Percentiles rank a stretch among this genome's conserved stretches.
These are phyloP conservation scores for Ceratobasidium sp. DNA, from an alignment of 1,284 basidiomycete genomes.

Conservation along the genomic window DNA sequence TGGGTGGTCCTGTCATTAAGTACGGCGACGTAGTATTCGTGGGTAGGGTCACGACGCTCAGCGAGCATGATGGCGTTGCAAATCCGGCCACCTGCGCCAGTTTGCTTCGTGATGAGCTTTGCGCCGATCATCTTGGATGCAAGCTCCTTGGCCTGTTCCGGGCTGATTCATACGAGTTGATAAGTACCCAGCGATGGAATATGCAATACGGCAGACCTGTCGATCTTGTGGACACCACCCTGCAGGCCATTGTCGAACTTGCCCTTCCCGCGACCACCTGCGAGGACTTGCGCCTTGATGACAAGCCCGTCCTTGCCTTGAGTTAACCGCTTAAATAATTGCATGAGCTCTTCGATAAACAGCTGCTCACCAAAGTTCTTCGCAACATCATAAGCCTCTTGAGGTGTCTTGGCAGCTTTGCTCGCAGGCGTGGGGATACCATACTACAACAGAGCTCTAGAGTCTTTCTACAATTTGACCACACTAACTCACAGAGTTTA, in stretches of 20 bases:
- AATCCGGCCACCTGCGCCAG: conserved; percentile 87
- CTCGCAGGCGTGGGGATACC: conserved; percentile 96
- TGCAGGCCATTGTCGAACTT: conserved; percentile 96
- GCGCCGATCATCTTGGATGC: conserved; percentile 94
- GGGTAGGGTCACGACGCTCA: conserved; percentile 89
- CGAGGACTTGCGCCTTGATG: conserved; percentile 98
- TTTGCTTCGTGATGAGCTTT: conserved; percentile 99
- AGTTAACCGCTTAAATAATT: conserved; percentile 49
- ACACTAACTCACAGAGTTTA: conserved; percentile 77
- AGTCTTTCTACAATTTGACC: background rate
- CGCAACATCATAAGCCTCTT: conserved; percentile 90
- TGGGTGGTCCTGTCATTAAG: conserved; percentile 93
- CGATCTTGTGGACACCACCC: conserved; percentile 95
- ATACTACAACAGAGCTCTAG: conserved; percentile 64
- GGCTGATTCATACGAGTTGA: conserved; percentile 59
- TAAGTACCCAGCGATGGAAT: background rate
- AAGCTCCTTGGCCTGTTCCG: conserved; percentile 86
- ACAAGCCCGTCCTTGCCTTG: conserved; percentile 74
- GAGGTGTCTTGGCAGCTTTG: conserved; percentile 82
- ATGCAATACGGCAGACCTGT: conserved; percentile 67
- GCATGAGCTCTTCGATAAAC: background rate
- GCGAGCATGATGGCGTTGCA: conserved; percentile 99
- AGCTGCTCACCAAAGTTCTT: conserved; percentile 75
- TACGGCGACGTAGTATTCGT: conserved; percentile 98
- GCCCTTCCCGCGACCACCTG: conserved; percentile 98